phyloP scores from a whole-genome alignment of 768 basidiomycete species.

The Pisolithus marmoratus region DNA sequence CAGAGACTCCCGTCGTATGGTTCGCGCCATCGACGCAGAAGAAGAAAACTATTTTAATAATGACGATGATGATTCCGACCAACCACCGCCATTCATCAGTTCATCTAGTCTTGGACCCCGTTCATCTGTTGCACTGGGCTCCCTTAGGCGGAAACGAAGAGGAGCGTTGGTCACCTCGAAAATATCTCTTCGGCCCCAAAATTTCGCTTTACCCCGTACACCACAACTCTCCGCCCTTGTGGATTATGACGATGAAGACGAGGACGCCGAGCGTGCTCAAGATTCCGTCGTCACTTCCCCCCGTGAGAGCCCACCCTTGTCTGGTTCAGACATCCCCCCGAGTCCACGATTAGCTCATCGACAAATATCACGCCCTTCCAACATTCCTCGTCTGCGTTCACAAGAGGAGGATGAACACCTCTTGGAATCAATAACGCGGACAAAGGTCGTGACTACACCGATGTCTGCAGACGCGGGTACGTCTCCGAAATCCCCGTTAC shows the following conservation, averaged over 20 bases:
- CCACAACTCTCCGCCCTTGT: constrained; percentile 58
- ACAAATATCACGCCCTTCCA: constrained; percentile 31
- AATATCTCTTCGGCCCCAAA: constrained; percentile 38
- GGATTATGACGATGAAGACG: constrained; percentile 76
- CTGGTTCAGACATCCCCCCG: constrained; percentile 30
- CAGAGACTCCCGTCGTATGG: constrained; percentile 36
- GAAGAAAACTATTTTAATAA: constrained; percentile 94
- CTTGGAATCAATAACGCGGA: constrained; percentile 49
- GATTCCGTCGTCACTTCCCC: constrained; percentile 10
- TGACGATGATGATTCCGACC: constrained; percentile 72
- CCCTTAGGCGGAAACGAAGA: constrained; percentile 57
- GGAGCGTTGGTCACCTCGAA: constrained; percentile 40
- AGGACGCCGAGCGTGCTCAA: constrained; percentile 24
- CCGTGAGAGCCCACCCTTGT: constrained; percentile 22
- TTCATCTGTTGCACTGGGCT: constrained; percentile 27
- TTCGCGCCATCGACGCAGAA: constrained; percentile 57
- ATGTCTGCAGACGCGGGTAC: constrained; percentile 24
- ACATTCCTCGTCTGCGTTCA: constrained; percentile 40
- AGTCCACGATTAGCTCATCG: constrained; percentile 36
- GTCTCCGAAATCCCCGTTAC: constrained; percentile 29
- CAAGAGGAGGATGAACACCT: constrained; percentile 49
- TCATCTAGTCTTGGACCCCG: constrained; percentile 22
- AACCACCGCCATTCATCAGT: constrained; percentile 27
- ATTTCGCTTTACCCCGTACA: constrained; percentile 36
- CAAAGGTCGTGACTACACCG: constrained; percentile 35